Base-by-base conservation (phyloP, 345 rosid genomes). In the Combretum micranthum region DNA sequence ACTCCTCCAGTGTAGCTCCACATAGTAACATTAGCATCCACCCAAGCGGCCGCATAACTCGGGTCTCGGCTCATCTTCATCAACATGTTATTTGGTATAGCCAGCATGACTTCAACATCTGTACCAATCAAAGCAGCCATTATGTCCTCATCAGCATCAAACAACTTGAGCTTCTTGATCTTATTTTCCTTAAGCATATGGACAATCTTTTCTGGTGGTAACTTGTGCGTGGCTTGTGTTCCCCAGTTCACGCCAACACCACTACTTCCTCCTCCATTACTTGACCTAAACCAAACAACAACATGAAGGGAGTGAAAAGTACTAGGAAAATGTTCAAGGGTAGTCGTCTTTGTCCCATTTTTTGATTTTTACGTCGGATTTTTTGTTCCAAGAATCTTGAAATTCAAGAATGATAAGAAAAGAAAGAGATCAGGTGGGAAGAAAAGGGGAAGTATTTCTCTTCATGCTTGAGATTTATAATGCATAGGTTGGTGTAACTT, bases 31-130 rank as follows among this genome's bases (percentile, higher is more conserved):
- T 89, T 89, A 13, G 75, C 79, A 45, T 81, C 73, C 17, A 89
- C 91, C 95, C 97, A 86, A 44, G 78, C 68, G 54, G 68, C 82
- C 45, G 95, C 95, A n/a, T 64, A 73, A 23, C 56, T 22, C 45
- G 71, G 51, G 62, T 79, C 86, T 57, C 58, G 50, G 66, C 89
- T 80, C 57, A 89, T 16, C 32, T 72, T 51, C 59, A 68, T 50
- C 53, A 89, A 80, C 82, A 84, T 66, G 67, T 78, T 70, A 75
- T 89, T 86, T 42, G 97, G 97, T 56, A 89, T 74, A 9, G 84
- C 97, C 15, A 89, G 68, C 92, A 89, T 89, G 59, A 89, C 97
- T 67, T 89, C 89, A 47, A 89, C 84, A 21, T 73, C 64, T 39
- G 86, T 70, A 60, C 85, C 89, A 12, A 69, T 32, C 17, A 89